Percentiles rank a stretch among this genome's conserved stretches.
phyloP scores from a whole-genome alignment of 305 asterid genomes.

The Ajuga reptans region DNA sequence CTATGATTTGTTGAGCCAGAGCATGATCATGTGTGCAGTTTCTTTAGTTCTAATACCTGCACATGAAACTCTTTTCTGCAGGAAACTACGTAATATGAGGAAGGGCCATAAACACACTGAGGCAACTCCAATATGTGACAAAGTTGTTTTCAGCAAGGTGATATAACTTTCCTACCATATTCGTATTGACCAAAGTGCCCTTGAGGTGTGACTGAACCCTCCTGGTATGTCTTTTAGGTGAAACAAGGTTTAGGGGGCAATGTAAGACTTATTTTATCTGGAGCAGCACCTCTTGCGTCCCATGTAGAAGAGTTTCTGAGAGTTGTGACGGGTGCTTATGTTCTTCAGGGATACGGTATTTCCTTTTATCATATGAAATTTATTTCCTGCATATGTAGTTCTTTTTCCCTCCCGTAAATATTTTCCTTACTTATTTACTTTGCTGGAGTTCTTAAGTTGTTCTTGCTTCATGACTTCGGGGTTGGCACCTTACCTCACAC shows the following conservation, averaged over 20 bases:
- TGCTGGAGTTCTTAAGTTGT: not conserved
- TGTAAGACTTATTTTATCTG: conserved; percentile 73
- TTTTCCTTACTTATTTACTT: not conserved
- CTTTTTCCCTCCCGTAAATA: not conserved
- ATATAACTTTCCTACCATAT: conserved; percentile 13
- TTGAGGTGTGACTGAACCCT: conserved; percentile 17
- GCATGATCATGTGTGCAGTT: not conserved
- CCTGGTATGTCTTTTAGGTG: conserved; percentile 40
- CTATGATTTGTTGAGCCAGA: not conserved
- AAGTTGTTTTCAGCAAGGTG: conserved; percentile 71
- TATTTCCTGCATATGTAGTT: conserved; percentile 2
- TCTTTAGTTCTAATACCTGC: conserved; percentile 20
- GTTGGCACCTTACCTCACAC: not conserved
- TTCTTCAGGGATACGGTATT: conserved; percentile 92
- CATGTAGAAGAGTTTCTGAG: conserved; percentile 82
- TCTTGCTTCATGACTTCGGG: not conserved
- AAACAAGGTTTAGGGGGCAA: conserved; percentile 86
- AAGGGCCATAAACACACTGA: conserved; percentile 62
- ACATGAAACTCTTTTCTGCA: conserved; percentile 17
- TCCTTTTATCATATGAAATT: conserved; percentile 9
- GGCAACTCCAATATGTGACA: conserved; percentile 70
- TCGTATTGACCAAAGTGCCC: conserved; percentile 3
- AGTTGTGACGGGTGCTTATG: conserved; percentile 65
- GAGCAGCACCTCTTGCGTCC: conserved; percentile 91
- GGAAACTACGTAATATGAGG: conserved; percentile 64